Evolutionary conservation across 1,284 basidiomycete genomes (phyloP).

Genomic region (Chiua sp.): DNA sequence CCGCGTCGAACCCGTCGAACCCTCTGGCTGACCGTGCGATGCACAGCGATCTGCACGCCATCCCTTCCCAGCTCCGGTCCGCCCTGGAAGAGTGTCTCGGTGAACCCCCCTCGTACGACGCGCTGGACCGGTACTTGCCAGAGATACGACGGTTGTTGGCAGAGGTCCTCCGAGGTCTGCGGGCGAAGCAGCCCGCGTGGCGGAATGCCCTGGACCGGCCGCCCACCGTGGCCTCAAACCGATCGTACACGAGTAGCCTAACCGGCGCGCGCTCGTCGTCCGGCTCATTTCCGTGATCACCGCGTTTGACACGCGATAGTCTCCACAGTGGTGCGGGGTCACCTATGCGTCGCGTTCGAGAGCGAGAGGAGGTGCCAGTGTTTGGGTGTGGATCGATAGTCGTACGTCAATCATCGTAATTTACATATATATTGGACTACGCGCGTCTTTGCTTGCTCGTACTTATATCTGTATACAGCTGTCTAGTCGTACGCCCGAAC

Average conservation of each 20-base stretch:
- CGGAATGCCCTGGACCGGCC: conserved; percentile 29
- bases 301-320: conserved; percentile 16
- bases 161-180: conserved; percentile 83
- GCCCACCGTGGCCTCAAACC: conserved; percentile 3
- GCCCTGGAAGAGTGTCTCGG: conserved; percentile 88
- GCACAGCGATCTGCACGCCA: conserved; percentile 79
- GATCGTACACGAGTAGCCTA: conserved; percentile 3
- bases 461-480: not conserved
- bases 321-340: conserved; percentile 3
- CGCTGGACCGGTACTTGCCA: conserved; percentile 80
- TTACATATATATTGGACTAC: conserved; percentile 2
- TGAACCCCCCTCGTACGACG: conserved; percentile 80
- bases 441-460: not conserved
- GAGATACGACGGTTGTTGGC: conserved; percentile 82
- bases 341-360: not conserved
- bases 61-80: conserved; percentile 81
- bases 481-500: not conserved
- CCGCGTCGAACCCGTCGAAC: no score
- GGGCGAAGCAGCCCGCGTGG: conserved; percentile 82
- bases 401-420: conserved; percentile 1
- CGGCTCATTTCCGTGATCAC: conserved; percentile 15
- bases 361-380: no score
- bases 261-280: not conserved
- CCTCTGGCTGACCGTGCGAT: not conserved
- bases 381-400: not conserved